Base-by-base conservation (phyloP, 352 stramenopile species). In the Halophytophthora polymorphica region DNA sequence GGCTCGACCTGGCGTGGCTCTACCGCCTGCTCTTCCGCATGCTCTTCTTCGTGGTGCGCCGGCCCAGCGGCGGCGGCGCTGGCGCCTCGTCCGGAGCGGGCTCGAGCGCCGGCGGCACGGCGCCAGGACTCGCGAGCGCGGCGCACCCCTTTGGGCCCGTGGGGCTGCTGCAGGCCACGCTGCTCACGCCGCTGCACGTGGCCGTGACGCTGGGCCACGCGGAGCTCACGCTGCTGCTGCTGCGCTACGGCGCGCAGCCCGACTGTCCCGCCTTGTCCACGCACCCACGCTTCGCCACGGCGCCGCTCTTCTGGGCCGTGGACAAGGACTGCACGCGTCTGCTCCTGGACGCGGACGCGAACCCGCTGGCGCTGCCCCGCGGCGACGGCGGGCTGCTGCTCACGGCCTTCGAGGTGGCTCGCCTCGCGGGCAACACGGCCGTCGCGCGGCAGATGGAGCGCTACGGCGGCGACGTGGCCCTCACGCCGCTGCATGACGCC, bases 401-500 rank as follows among this genome's bases (percentile, higher is more conserved):
- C 33, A 93, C 83, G 13, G 66, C 83, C 7, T 91, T 86, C 56
- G 76, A 91, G 58, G 68, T 90, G 29, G 80, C 79, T 15, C 64
- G 80, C 12, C 58, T 90, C 10, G 68, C 71, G 25, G 83, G 81
- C 1, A 84, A 90, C 29, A 66, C 81, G 11, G 70, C 68, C 0
- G 77, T 91, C 17, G 80, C 81, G 4, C 70, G 71, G 10, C 73
- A 83, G 33, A 87, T 93, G 54, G 77, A 90, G 34, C 86, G 88
- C 23, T 91, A 86, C 33, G 83, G 83, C 14, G 83, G 69, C 6
- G 83, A 93, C 19, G 74, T 93, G n/a, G 72, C 67, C 12, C 48
- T 93, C 2, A 93, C 83, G 19, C 83, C 83, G 19, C 61, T 93
- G 35, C 83, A 93, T 36, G 72, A 81, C 23, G 83, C 74, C 1